Evolutionary conservation across 192 early-diverging fungal species (phyloP).

Genomic region (Coemansia sp.): DNA sequence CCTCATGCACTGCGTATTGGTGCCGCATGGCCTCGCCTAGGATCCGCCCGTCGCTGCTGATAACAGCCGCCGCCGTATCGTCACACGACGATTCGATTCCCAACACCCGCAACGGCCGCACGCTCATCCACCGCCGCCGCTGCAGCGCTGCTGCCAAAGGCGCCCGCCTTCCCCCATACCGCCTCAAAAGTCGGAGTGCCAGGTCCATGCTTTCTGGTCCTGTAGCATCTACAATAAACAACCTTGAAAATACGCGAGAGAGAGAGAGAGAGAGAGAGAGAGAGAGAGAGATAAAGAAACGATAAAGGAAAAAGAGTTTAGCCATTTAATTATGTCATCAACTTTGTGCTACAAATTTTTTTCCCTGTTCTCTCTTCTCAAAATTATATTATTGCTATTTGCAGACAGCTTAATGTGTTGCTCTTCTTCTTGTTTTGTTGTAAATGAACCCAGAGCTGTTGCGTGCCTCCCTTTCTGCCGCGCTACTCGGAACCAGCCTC

Average conservation of each 20-base stretch:
- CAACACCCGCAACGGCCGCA: conserved; percentile 39
- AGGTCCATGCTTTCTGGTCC: not conserved
- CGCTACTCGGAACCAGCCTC: conserved; percentile 5
- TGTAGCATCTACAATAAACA: no score
- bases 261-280: no score
- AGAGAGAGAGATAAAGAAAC: no score
- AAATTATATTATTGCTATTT: not conserved
- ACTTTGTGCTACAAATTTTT: not conserved
- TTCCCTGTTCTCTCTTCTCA: not conserved
- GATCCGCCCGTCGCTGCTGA: conserved; percentile 66
- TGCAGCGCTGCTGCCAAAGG: not conserved
- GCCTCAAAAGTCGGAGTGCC: not conserved
- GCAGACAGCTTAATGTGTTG: not conserved
- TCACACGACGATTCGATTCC: conserved; percentile 83
- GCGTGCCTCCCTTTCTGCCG: not conserved
- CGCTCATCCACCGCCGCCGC: conserved; percentile 10
- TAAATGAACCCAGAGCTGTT: conserved; percentile 7
- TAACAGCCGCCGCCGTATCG: conserved; percentile 76
- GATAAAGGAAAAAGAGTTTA: no score
- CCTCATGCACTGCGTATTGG: conserved; percentile 70
- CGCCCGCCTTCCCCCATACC: not conserved
- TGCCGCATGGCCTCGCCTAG: conserved; percentile 63
- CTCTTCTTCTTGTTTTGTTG: not conserved
- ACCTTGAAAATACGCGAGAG: no score
- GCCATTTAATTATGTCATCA: no score